Evolutionary conservation across 495 filamentous ascomycete species (phyloP), one percentile per base, ranked within the genome.

Genomic region (Pseudomonodictys pantanalensis): DNA sequence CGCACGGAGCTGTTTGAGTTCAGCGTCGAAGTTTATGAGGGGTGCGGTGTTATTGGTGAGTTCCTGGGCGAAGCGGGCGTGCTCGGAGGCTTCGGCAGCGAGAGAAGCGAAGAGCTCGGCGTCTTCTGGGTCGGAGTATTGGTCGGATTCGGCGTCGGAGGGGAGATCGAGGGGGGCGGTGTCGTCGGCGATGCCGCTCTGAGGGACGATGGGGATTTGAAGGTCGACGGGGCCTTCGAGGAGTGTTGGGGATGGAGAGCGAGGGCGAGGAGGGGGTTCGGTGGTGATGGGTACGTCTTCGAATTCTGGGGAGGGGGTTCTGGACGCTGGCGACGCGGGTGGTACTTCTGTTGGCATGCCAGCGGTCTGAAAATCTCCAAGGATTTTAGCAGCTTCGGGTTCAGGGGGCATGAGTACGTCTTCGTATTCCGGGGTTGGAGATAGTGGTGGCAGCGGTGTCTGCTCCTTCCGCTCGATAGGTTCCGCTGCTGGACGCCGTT

Each of bases 41-140:
- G 67, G 69, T 18, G 76, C 71, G 10, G 82, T 79, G 44, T 83
- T 85, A 58, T 87, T 80, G 69, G 93, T 96, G 25, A 97, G 77
- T 15, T 86, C 83, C 43, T 87, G 90, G 3, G 93, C 89, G 68
- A 98, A 97, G 7, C 91, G 83, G 7, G 86, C 90, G 68, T 98
- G 92, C 58, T 96, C 93, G 75, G 96, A 89, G 2, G 85, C 86
- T 77, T 97, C 93, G 7, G 84, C 82, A 9, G 90, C 90, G 60
- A 98, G 83, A 60, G 92, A 90, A 23, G 80, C 81, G 38, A 97
- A 76, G 4, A 97, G 78, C 47, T 93, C 91, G 71, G 91, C 90
- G 58, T 97, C 92, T 74, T 96, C 92, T 0, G 91, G 86, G 62
- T 97, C 92, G 25, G 85, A 90, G 65, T 87, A 89, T 25, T 70